Percentiles rank a stretch among this genome's conserved stretches.
These are phyloP conservation scores for Gonapodya prolifera DNA, from an alignment of 192 early-diverging fungal species.

Conservation along the genomic window DNA sequence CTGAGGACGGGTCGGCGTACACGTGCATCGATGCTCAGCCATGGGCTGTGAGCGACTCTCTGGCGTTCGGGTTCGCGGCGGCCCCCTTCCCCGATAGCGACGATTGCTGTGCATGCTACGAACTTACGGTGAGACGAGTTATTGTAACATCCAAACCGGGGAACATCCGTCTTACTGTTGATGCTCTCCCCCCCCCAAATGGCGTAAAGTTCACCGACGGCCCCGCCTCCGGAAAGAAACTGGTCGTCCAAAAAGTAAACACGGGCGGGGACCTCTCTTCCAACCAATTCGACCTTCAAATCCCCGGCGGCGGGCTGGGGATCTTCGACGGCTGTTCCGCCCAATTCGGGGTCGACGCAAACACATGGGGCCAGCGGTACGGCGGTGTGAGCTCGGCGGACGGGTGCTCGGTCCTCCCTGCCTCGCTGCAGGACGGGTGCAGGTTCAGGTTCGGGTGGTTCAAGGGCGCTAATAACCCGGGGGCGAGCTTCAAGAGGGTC, in stretches of 20 bases:
- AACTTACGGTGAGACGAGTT: constrained; percentile 5
- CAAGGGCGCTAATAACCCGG: constrained; percentile 2
- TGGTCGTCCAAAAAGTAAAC: constrained; percentile 9
- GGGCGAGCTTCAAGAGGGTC: neutral
- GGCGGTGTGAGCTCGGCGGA: neutral
- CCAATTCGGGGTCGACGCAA: neutral
- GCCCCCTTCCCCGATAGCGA: constrained; percentile 1
- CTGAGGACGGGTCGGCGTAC: constrained; percentile 6
- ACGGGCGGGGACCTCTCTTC: constrained; percentile 1
- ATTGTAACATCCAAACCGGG: no score
- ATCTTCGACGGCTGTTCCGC: constrained; percentile 8
- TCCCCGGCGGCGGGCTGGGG: constrained; percentile 8
- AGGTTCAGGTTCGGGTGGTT: constrained; percentile 9
- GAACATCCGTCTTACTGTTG: neutral
- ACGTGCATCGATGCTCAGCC: constrained; percentile 8
- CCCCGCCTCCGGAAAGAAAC: constrained; percentile 1
- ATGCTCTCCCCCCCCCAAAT: neutral
- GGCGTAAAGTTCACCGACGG: neutral
- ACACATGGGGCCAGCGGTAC: constrained; percentile 6
- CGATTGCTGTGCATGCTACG: constrained; percentile 10
- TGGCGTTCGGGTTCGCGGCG: constrained; percentile 11
- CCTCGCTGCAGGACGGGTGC: constrained; percentile 7
- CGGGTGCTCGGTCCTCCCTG: neutral
- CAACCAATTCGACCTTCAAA: constrained; percentile 8
- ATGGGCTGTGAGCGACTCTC: neutral